phyloP scores from a whole-genome alignment of 225 moss, liverwort and hornwort genomes.

The Bryoerythrophyllum caledonicum region DNA sequence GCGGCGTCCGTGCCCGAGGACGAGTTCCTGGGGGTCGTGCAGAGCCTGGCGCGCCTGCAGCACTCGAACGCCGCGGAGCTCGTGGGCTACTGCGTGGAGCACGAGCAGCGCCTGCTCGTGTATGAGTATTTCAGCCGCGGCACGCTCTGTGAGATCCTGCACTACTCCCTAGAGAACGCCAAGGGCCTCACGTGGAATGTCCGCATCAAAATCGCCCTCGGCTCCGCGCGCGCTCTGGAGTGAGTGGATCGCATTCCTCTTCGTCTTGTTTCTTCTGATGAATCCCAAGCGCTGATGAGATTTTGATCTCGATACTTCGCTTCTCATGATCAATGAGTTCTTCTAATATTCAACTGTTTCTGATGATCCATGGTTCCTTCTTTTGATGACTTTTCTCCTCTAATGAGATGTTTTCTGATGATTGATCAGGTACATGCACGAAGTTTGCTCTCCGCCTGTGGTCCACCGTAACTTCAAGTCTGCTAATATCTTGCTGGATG shows the following conservation, averaged over 20 bases:
- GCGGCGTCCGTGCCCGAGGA: constrained; percentile 26
- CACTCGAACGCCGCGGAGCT: constrained; percentile 67
- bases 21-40: constrained; percentile 56
- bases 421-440: constrained; percentile 65
- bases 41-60: constrained; percentile 51
- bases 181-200: constrained; percentile 66
- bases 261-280: too few species aligned
- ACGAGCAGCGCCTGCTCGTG: constrained; percentile 63
- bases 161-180: constrained; percentile 34
- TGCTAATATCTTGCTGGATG: constrained; percentile 67
- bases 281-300: too few species aligned
- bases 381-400: neutral
- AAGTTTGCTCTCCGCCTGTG: constrained; percentile 71
- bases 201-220: constrained; percentile 72
- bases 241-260: neutral
- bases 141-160: constrained; percentile 59
- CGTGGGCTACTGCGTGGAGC: constrained; percentile 77
- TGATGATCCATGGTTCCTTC: too few species aligned
- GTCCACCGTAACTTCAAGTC: constrained; percentile 83
- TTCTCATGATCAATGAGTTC: too few species aligned
- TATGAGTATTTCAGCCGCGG: constrained; percentile 60
- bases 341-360: too few species aligned
- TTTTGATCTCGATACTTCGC: too few species aligned
- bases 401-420: too few species aligned
- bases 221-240: constrained; percentile 72